Evolutionary conservation across 2,329 filamentous ascomycete species (phyloP).

Genomic region (Ramularia collo-cygni): DNA sequence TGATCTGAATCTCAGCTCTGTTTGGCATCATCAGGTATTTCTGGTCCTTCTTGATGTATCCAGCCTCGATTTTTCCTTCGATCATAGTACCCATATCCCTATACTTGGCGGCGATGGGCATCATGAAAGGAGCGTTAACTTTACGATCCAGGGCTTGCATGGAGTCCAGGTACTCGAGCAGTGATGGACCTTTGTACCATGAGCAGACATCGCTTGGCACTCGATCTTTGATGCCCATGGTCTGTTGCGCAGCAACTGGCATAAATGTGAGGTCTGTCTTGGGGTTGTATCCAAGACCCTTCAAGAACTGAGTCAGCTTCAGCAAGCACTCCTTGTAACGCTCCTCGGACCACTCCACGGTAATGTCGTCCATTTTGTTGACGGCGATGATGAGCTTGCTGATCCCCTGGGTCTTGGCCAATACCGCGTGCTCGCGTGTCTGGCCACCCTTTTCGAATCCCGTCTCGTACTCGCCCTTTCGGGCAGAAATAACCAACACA

Average conservation of each 20-base stretch:
- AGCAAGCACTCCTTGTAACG: conserved; percentile 88
- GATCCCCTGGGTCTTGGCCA: conserved; percentile 96
- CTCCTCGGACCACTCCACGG: conserved; percentile 90
- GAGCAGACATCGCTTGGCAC: conserved; percentile 67
- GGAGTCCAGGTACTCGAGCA: conserved; percentile 90
- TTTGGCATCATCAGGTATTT: conserved; percentile 93
- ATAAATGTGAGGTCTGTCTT: conserved; percentile 93
- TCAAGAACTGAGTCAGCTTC: conserved; percentile 82
- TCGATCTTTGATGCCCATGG: conserved; percentile 79
- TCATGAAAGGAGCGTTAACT: conserved; percentile 97
- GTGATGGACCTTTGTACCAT: conserved; percentile 84
- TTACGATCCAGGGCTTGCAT: conserved; percentile 94
- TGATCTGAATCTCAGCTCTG: conserved; percentile 69
- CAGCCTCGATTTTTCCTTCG: conserved; percentile 94
- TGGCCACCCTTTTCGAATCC: conserved; percentile 96
- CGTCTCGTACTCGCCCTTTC: conserved; percentile 98
- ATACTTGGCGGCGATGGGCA: conserved; percentile 95
- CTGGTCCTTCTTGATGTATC: conserved; percentile 85
- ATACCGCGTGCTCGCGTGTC: conserved; percentile 93
- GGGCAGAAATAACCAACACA: conserved; percentile 89
- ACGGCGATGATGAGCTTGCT: conserved; percentile 92
- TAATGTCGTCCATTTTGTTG: conserved; percentile 99
- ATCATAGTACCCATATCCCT: conserved; percentile 95
- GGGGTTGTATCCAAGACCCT: conserved; percentile 86
- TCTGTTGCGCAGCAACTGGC: conserved; percentile 87